Base-by-base conservation (phyloP, 768 basidiomycete species). In the Solioccasus polychromus region DNA sequence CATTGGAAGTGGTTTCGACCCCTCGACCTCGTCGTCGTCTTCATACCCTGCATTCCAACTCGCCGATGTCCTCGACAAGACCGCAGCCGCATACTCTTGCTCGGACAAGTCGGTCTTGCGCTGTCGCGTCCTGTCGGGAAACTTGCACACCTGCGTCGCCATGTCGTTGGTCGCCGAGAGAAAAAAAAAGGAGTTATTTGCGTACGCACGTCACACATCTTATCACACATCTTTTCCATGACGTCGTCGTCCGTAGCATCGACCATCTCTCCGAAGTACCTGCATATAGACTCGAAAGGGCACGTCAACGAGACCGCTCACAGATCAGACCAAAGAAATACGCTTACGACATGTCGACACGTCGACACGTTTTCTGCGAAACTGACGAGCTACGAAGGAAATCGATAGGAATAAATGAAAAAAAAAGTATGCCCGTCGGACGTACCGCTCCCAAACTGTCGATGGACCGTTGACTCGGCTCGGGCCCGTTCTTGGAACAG, bases 151-250 rank as follows among this genome's bases (percentile, higher is more conserved):
- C 89, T 91, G 15, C 2, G 4, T 23, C n/a, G n/a, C n/a, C 17
- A 25, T 19, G 26, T 26, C 26, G 11, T 26, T 11, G 6, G 6
- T 6, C 11, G 26, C 11, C 26, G 26, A 26, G 7, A 6, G 17
- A 34, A 34, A 3, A 6, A 17, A 34, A 34, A 7, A 28, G 28
- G 28, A 7, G 28, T 28, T 17, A 18, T 12, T 6, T 10, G 15
- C 6, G 1, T 4, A 64, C 82, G 20, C 56, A 89, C 89, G 60
- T 92, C 90, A 55, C 90, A 92, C 87, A 90, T 91, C 37, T 72
- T 70, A 41, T 83, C 64, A 54, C 90, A 92, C 53, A 86, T 80
- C 4, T 57, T 56, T 44, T 72, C 73, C 41, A 75, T 61, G 10
- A 71, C 47, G 7, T 68, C 70, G 8, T 68, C 53, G 51, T 85